These are phyloP conservation scores for Annulohypoxylon maeteangense DNA, from an alignment of 495 filamentous ascomycete species.

Conservation along the genomic window DNA sequence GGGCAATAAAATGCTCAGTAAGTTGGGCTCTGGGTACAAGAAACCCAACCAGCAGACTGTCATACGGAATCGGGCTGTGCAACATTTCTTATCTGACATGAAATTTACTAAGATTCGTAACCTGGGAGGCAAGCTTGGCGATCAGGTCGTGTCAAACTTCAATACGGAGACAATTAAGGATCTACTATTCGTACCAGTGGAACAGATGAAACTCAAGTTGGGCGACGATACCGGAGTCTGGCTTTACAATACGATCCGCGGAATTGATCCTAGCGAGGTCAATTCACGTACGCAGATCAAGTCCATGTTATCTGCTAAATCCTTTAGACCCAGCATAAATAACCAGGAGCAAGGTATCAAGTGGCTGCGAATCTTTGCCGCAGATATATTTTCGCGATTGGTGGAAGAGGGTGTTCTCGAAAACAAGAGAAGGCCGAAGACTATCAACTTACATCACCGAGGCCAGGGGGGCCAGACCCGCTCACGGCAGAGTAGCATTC, in stretches of 20 bases:
- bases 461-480: conserved; percentile 71
- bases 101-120: conserved; percentile 97
- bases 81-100: conserved; percentile 82
- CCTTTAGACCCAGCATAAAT: conserved; percentile 87
- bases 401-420: conserved; percentile 94
- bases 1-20: conserved; percentile 93
- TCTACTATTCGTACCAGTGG: conserved; percentile 75
- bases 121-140: conserved; percentile 94
- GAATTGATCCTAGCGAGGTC: conserved; percentile 87
- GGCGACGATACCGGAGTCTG: conserved; percentile 89
- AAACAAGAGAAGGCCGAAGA: conserved; percentile 85
- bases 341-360: conserved; percentile 80
- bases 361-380: conserved; percentile 92
- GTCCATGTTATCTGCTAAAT: conserved; percentile 98
- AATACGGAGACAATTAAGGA: conserved; percentile 83
- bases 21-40: conserved; percentile 87
- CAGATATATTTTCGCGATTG: conserved; percentile 89
- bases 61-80: conserved; percentile 82
- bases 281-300: conserved; percentile 94
- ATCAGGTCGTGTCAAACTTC: conserved; percentile 80
- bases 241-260: conserved; percentile 87
- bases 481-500: conserved; percentile 79
- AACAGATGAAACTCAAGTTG: conserved; percentile 80
- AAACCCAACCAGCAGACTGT: conserved; percentile 96
- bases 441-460: conserved; percentile 83